A percentile compares a stretch with the other conserved stretches of the same genome.
Conservation (phyloP, 305 asterid genomes). For the Striga hermonthica region DNA sequence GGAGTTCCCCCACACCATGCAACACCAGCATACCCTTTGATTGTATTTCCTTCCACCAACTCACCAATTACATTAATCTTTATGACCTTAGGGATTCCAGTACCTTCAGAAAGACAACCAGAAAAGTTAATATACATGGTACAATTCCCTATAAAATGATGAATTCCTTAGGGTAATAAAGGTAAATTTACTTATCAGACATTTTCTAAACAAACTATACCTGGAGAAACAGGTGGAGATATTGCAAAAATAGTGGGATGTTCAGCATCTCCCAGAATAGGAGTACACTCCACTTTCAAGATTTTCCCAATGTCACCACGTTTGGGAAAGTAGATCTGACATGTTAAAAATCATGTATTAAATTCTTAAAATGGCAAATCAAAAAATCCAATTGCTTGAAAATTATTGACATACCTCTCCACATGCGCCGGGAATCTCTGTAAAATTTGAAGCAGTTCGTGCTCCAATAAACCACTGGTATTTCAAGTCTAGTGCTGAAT, state of each 20-base stretch:
- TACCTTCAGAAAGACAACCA: slow-evolving; percentile 54
- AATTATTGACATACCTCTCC: slow-evolving; percentile 61
- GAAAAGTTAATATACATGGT: slow-evolving; percentile 24
- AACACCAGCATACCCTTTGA: slow-evolving; percentile 74
- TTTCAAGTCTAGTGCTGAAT: slow-evolving; percentile 53
- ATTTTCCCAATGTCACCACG: slow-evolving; percentile 66
- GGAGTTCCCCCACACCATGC: slow-evolving; percentile 99
- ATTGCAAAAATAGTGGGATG: slow-evolving; percentile 74
- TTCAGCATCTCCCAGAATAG: slow-evolving; percentile 63
- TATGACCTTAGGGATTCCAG: slow-evolving; percentile 87
- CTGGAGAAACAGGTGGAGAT: slow-evolving; percentile 85
- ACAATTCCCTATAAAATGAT: slow-evolving; percentile 25
- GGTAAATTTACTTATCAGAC: slow-evolving; percentile 10
- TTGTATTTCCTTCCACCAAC: slow-evolving; percentile 79
- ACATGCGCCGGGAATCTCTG: slow-evolving; percentile 64
- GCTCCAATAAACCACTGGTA: slow-evolving; percentile 90
- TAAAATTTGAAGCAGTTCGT: slow-evolving; percentile 68
- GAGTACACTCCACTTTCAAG: slow-evolving; percentile 89
- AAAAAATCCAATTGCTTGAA: slow-evolving; percentile 31
- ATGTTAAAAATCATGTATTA: slow-evolving; percentile 24
- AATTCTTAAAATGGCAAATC: slow-evolving; percentile 1
- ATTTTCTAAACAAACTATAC: slow-evolving; percentile 41
- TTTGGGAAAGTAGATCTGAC: slow-evolving; percentile 81
- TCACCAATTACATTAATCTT: slow-evolving; percentile 82
- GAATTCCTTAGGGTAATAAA: neutral